Percentiles rank a stretch among this genome's conserved stretches.
Evolutionary conservation across 2,329 filamentous ascomycete genomes (phyloP).

Genomic region (Calonectria pseudoreteaudii): DNA sequence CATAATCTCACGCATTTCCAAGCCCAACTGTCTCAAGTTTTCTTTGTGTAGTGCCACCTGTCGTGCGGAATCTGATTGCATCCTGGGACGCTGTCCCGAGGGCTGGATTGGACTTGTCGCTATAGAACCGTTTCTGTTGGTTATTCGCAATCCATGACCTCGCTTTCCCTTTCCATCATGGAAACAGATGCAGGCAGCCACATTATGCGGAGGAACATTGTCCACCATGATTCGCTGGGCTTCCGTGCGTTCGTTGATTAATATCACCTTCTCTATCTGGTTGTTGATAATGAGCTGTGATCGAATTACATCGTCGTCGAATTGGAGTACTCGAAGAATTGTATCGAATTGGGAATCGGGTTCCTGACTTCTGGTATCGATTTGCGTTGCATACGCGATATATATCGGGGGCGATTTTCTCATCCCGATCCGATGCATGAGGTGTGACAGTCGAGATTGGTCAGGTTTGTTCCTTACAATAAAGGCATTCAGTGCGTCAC

Average conservation of each 20-base stretch:
- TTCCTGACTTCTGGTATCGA: conserved; percentile 66
- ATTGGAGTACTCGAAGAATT: conserved; percentile 81
- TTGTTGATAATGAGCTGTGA: conserved; percentile 87
- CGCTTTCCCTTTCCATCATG: conserved; percentile 67
- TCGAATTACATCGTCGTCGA: conserved; percentile 82
- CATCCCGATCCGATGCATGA: conserved; percentile 76
- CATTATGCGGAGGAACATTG: conserved; percentile 72
- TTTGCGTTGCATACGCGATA: conserved; percentile 51
- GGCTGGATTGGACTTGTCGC: conserved; percentile 58
- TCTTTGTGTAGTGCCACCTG: conserved; percentile 69
- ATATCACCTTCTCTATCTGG: conserved; percentile 83
- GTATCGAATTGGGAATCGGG: conserved; percentile 81
- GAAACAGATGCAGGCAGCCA: conserved; percentile 77
- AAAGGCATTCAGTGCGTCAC: conserved; percentile 78
- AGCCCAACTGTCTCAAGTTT: conserved; percentile 63
- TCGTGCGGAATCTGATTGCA: conserved; percentile 80
- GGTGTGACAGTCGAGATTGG: conserved; percentile 71
- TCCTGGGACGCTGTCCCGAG: conserved; percentile 71
- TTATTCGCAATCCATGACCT: conserved; percentile 71
- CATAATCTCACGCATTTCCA: conserved; percentile 65
- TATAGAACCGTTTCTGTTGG: conserved; percentile 54
- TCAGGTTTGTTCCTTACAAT: conserved; percentile 84
- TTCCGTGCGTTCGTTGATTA: conserved; percentile 76
- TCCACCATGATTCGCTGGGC: conserved; percentile 78
- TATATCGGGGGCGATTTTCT: conserved; percentile 51